Evolutionary conservation across 345 rosid species (phyloP).

Genomic region (Gossypium ekmanianum): DNA sequence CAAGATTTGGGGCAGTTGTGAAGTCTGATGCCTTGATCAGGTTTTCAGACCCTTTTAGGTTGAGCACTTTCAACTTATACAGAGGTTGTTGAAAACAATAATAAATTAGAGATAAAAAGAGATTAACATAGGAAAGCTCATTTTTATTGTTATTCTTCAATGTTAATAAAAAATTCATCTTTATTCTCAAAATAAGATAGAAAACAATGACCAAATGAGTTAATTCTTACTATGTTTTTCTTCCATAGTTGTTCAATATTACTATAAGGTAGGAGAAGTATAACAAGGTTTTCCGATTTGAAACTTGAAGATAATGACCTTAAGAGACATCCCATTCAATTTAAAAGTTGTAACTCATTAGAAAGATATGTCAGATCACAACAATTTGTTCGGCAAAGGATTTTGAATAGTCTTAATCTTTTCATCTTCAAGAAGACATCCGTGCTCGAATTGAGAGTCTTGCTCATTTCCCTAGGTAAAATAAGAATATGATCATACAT

Average conservation of each 20-base stretch:
- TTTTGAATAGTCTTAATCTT: conserved; percentile 26
- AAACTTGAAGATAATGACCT: conserved; percentile 31
- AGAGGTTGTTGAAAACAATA: not conserved
- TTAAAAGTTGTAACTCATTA: conserved; percentile 26
- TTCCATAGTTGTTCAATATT: conserved; percentile 30
- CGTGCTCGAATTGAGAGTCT: conserved; percentile 7
- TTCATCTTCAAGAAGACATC: conserved; percentile 23
- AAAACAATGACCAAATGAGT: not conserved
- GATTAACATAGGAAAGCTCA: not conserved
- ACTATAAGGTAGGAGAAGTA: conserved; percentile 25
- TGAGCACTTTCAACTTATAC: not conserved
- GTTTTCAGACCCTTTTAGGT: conserved; percentile 21
- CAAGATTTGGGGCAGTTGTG: conserved; percentile 25
- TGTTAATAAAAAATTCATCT: not conserved
- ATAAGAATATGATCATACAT: too few species aligned
- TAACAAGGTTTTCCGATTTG: conserved; percentile 26
- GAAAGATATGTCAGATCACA: conserved; percentile 24
- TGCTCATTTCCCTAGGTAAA: too few species aligned
- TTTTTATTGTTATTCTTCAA: not conserved
- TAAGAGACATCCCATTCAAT: conserved; percentile 32
- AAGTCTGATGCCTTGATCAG: conserved; percentile 28
- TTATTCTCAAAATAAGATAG: not conserved
- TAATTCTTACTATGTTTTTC: conserved; percentile 18
- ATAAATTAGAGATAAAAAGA: not conserved
- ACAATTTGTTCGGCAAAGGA: conserved; percentile 16